phyloP scores from a whole-genome alignment of 805 yeast genomes.

The Wickerhamiella brachini region DNA sequence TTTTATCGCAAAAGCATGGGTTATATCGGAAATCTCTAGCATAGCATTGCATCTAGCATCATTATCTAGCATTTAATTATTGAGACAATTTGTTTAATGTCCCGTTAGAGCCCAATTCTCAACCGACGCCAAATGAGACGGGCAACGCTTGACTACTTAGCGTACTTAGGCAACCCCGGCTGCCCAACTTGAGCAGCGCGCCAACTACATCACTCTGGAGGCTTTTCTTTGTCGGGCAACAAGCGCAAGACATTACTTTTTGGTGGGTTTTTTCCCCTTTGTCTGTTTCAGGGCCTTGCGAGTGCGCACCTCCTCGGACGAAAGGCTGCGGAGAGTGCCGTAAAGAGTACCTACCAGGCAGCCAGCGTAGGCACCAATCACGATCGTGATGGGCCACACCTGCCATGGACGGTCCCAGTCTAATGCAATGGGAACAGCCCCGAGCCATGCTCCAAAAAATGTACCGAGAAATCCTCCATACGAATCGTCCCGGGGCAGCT shows the following conservation, averaged over 20 bases:
- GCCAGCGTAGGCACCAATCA: slow-evolving; percentile 70
- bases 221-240: too few species aligned
- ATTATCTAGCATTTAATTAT: neutral
- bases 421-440: slow-evolving; percentile 84
- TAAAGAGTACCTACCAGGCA: slow-evolving; percentile 37
- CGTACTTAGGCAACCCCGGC: too few species aligned
- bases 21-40: neutral
- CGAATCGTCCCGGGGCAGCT: slow-evolving; percentile 20
- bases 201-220: too few species aligned
- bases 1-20: neutral
- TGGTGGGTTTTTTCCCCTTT: neutral
- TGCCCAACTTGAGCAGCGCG: too few species aligned
- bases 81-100: neutral
- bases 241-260: too few species aligned
- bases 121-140: too few species aligned
- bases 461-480: slow-evolving; percentile 31
- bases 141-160: too few species aligned
- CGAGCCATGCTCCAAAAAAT: slow-evolving; percentile 72
- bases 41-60: too few species aligned
- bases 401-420: slow-evolving; percentile 99
- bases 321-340: neutral
- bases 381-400: slow-evolving; percentile 80
- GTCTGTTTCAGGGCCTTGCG: neutral
- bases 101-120: too few species aligned
- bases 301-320: neutral